These are phyloP conservation scores for Senna tora DNA, from an alignment of 306 rosid species.

Conservation along the genomic window DNA sequence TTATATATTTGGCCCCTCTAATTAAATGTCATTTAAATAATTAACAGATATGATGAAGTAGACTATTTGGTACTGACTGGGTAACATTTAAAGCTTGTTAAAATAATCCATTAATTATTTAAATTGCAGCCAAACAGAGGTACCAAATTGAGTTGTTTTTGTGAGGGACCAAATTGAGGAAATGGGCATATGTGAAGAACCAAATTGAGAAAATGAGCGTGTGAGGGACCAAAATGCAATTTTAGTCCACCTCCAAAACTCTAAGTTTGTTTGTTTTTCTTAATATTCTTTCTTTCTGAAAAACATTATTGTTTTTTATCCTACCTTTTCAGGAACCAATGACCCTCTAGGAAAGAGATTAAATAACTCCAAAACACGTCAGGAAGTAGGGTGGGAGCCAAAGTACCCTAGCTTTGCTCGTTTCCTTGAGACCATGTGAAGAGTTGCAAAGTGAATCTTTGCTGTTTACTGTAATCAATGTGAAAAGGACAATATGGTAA, in stretches of 20 bases:
- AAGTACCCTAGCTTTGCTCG: constrained; percentile 74
- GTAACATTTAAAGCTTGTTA: not conserved
- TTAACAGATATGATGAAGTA: too few species aligned
- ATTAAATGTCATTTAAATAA: too few species aligned
- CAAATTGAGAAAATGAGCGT: too few species aligned
- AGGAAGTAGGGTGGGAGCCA: constrained; percentile 84
- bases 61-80: too few species aligned
- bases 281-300: constrained; percentile 1
- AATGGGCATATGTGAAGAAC: too few species aligned
- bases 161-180: too few species aligned
- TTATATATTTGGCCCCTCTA: too few species aligned
- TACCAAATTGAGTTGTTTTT: too few species aligned
- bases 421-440: constrained; percentile 62
- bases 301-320: not conserved
- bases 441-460: constrained; percentile 8
- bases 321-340: constrained; percentile 58
- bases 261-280: not conserved
- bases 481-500: constrained; percentile 1
- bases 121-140: too few species aligned
- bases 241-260: too few species aligned
- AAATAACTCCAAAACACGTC: constrained; percentile 78
- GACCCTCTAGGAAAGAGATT: constrained; percentile 89
- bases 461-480: constrained; percentile 19
- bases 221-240: too few species aligned
- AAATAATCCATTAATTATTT: too few species aligned